Conservation (phyloP, 345 rosid species). For the Hibiscus mutabilis region DNA sequence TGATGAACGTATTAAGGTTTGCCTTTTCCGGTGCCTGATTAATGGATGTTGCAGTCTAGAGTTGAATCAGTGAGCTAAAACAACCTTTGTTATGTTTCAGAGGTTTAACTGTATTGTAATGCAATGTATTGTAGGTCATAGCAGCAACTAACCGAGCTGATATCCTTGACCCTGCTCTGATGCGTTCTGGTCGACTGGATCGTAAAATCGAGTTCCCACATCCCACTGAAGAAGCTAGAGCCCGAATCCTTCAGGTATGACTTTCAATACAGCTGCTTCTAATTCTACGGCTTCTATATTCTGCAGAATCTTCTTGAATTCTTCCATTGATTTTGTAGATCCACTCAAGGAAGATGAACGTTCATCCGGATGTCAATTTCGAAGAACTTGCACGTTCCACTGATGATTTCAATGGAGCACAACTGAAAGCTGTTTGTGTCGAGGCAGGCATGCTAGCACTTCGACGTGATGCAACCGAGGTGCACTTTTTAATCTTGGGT, state of each 20-base stretch:
- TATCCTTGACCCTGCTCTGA: conserved; percentile 96
- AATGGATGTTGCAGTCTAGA: background rate
- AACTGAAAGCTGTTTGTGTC: conserved; percentile 94
- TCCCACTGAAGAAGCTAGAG: conserved; percentile 98
- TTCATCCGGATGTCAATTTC: conserved; percentile 90
- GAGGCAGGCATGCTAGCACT: conserved; percentile 99
- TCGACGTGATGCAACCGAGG: conserved; percentile 98
- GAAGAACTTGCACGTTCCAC: conserved; percentile 99
- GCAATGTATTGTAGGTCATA: conserved; percentile 54
- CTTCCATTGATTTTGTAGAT: conserved; percentile 38
- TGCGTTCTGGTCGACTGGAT: conserved; percentile 99
- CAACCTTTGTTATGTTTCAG: background rate
- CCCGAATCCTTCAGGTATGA: conserved; percentile 82
- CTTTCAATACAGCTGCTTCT: background rate
- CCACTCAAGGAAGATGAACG: conserved; percentile 99
- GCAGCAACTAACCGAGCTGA: conserved; percentile 99
- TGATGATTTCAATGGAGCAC: conserved; percentile 97
- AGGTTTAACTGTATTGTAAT: background rate
- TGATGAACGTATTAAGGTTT: conserved; percentile 94
- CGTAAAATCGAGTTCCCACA: conserved; percentile 98
- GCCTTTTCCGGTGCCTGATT: background rate
- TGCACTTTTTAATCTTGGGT: conserved; percentile 7
- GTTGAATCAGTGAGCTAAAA: background rate
- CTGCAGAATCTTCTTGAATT: background rate
- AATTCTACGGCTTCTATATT: background rate